Evolutionary conservation across 1,139 yeast genomes (phyloP).

Genomic region (Scheffersomyces parashehatae): DNA sequence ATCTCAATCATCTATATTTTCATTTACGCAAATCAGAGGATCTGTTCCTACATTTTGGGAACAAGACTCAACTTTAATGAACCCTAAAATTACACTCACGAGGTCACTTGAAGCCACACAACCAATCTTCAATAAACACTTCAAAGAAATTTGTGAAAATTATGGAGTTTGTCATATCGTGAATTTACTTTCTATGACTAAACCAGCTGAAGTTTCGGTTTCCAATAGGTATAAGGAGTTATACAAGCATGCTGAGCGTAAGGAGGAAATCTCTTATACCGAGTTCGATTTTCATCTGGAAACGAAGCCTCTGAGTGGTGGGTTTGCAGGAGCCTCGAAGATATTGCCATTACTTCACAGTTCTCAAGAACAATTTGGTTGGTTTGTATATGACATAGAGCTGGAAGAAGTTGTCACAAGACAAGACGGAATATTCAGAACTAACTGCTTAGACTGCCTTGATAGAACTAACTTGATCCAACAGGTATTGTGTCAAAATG

Average conservation of each 20-base stretch:
- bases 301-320: constrained; percentile 71
- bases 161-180: constrained; percentile 89
- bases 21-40: constrained; percentile 89
- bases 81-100: constrained; percentile 84
- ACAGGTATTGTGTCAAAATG: constrained; percentile 67
- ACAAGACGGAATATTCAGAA: constrained; percentile 87
- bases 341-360: constrained; percentile 64
- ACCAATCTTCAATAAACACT: constrained; percentile 84
- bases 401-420: constrained; percentile 50
- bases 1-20: constrained; percentile 50
- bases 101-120: constrained; percentile 91
- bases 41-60: constrained; percentile 98
- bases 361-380: constrained; percentile 73
- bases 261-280: constrained; percentile 58
- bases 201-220: constrained; percentile 73
- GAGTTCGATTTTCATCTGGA: constrained; percentile 95
- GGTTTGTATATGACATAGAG: constrained; percentile 59
- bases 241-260: constrained; percentile 40
- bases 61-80: constrained; percentile 83
- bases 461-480: constrained; percentile 94
- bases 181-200: constrained; percentile 73
- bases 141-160: constrained; percentile 62
- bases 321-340: constrained; percentile 79
- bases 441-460: constrained; percentile 91
- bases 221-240: constrained; percentile 68